Evolutionary conservation across 2,329 filamentous ascomycete genomes (phyloP).

Genomic region (Pseudogymnoascus sp.): DNA sequence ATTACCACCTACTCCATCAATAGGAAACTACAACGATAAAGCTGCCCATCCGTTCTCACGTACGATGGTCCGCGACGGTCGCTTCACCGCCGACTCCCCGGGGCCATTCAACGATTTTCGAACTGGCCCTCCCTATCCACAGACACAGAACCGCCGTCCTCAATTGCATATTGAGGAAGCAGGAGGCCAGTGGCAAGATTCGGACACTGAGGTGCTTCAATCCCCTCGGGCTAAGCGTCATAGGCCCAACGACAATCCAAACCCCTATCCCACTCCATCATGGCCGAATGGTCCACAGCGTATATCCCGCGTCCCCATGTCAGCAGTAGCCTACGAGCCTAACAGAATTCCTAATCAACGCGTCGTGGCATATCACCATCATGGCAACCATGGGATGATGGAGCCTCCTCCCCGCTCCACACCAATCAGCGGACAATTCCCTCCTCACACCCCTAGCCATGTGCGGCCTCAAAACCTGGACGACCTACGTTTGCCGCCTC

Average conservation of each 20-base stretch:
- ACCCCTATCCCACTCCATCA: conserved; percentile 25
- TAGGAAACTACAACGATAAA: conserved; percentile 10
- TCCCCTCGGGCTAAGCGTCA: background rate
- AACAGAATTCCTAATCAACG: conserved; percentile 26
- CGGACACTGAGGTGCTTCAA: background rate
- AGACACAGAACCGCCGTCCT: background rate
- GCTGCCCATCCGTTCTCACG: conserved; percentile 28
- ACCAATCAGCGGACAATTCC: conserved; percentile 21
- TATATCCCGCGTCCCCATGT: conserved; percentile 19
- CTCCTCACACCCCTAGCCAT: conserved; percentile 14
- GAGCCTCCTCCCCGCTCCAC: conserved; percentile 24
- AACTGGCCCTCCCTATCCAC: background rate
- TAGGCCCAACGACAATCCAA: conserved; percentile 32
- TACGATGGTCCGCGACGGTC: conserved; percentile 52
- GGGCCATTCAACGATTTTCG: background rate
- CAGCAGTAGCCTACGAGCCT: conserved; percentile 32
- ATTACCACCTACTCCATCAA: conserved; percentile 19
- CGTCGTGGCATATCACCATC: conserved; percentile 14
- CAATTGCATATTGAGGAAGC: background rate
- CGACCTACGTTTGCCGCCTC: conserved; percentile 28
- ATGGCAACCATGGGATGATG: conserved; percentile 20
- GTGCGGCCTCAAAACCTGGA: conserved; percentile 22
- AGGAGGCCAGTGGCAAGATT: background rate
- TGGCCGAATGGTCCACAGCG: background rate
- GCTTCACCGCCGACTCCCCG: conserved; percentile 46